Evolutionary conservation across 169 alveolate species (phyloP).

Genomic region (Eimeria necatrix): DNA sequence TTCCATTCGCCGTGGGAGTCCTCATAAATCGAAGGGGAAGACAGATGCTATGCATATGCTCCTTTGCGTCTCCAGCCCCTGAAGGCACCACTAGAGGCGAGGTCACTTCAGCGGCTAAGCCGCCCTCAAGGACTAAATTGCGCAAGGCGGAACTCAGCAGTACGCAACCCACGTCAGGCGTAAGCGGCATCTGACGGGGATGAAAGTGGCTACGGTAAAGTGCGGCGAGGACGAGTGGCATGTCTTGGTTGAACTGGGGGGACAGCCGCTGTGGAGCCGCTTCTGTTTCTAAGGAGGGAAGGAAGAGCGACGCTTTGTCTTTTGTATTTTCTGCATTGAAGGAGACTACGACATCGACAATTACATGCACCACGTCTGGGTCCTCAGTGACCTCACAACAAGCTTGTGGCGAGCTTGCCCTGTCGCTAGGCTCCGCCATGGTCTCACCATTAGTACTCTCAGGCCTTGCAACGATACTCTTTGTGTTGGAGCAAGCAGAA

Average conservation of each 20-base stretch:
- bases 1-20: neutral
- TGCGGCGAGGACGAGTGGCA: conserved; percentile 41
- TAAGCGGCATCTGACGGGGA: neutral
- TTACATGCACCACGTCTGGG: neutral
- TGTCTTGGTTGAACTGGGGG: conserved; percentile 21
- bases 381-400: too few relatives aligned
- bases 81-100: conserved; percentile 2
- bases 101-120: conserved; percentile 26
- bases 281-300: neutral
- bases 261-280: conserved; percentile 40
- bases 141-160: neutral
- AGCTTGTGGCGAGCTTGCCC: too few relatives aligned
- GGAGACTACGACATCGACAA: conserved; percentile 31
- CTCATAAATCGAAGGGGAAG: conserved; percentile 31
- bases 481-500: too few relatives aligned
- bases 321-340: conserved; percentile 6
- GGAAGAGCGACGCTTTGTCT: neutral
- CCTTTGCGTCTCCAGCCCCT: neutral
- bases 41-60: neutral
- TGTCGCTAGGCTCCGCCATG: too few relatives aligned
- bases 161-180: neutral
- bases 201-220: conserved; percentile 17
- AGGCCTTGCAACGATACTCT: too few relatives aligned
- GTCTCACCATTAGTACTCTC: too few relatives aligned
- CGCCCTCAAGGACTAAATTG: conserved; percentile 23